phyloP scores from a whole-genome alignment of 1,284 basidiomycete species.

The Leccinum pachyderme region DNA sequence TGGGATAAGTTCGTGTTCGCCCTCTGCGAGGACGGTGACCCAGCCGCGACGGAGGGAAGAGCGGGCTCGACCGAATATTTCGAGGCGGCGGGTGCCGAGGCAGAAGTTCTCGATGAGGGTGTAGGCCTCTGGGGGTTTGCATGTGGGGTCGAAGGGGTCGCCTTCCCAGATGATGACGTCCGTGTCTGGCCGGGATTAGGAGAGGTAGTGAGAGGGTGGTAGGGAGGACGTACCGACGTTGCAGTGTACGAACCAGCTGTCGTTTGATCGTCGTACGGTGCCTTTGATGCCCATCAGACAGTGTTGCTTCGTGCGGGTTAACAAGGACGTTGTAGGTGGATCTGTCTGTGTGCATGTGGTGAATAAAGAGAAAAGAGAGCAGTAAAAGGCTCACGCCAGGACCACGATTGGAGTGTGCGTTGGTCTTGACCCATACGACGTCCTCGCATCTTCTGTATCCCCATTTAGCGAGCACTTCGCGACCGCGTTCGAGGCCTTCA shows the following conservation, averaged over 20 bases:
- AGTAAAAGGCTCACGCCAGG: constrained; percentile 58
- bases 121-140: constrained; percentile 94
- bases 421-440: constrained; percentile 96
- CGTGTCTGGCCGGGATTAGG: constrained; percentile 58
- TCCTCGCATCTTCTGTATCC: constrained; percentile 96
- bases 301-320: constrained; percentile 91
- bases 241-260: constrained; percentile 96
- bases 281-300: constrained; percentile 99
- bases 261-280: constrained; percentile 91
- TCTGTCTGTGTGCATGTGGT: constrained; percentile 52
- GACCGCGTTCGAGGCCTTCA: constrained; percentile 88
- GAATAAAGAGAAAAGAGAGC: not conserved
- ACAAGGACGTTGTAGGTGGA: constrained; percentile 76
- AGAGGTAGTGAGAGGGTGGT: not conserved
- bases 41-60: constrained; percentile 83
- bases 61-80: constrained; percentile 80
- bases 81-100: constrained; percentile 87
- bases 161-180: constrained; percentile 97
- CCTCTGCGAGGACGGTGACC: constrained; percentile 82
- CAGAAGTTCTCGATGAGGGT: constrained; percentile 97
- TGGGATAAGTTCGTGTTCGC: constrained; percentile 53
- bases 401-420: constrained; percentile 64
- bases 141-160: constrained; percentile 72
- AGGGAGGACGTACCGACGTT: constrained; percentile 69
- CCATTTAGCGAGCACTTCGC: constrained; percentile 91